phyloP scores from a whole-genome alignment of 345 rosid species.

The Litchi chinensis region DNA sequence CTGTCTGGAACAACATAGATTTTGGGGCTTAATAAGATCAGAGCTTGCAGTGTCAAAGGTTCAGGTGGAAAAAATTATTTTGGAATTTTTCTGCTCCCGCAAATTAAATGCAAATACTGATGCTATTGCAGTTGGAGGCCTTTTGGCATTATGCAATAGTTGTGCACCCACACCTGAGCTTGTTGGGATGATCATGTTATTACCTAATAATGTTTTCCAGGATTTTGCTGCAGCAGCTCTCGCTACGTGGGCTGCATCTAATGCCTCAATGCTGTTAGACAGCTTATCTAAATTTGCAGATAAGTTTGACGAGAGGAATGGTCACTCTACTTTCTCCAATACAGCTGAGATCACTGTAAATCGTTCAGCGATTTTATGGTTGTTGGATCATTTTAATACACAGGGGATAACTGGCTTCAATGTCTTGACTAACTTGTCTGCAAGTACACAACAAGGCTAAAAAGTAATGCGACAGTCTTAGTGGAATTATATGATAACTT shows the following conservation, averaged over 20 bases:
- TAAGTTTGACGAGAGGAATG: constrained; percentile 30
- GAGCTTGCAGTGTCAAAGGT: constrained; percentile 47
- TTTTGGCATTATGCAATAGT: constrained; percentile 43
- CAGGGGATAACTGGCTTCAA: constrained; percentile 32
- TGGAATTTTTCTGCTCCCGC: constrained; percentile 38
- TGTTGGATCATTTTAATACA: constrained; percentile 38
- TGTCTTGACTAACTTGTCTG: constrained; percentile 27
- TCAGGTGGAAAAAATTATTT: constrained; percentile 48
- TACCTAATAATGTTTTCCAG: constrained; percentile 43
- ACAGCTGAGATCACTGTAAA: constrained; percentile 36
- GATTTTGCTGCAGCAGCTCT: constrained; percentile 49
- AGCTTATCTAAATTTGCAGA: constrained; percentile 47
- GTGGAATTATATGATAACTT: background rate
- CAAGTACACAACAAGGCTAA: background rate
- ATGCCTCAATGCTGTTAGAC: constrained; percentile 42
- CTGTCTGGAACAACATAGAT: constrained; percentile 47
- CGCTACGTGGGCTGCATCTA: constrained; percentile 46
- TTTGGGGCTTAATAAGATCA: constrained; percentile 55
- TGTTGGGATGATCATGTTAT: constrained; percentile 45
- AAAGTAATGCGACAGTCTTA: background rate
- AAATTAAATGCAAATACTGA: constrained; percentile 35
- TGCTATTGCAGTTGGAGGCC: constrained; percentile 53
- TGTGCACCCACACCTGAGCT: constrained; percentile 49
- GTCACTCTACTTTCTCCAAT: constrained; percentile 11
- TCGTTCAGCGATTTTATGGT: constrained; percentile 43